Evolutionary conservation across 352 stramenopile genomes (phyloP), one percentile per base, ranked within the genome.

Genomic region (Pythium aquatile): DNA sequence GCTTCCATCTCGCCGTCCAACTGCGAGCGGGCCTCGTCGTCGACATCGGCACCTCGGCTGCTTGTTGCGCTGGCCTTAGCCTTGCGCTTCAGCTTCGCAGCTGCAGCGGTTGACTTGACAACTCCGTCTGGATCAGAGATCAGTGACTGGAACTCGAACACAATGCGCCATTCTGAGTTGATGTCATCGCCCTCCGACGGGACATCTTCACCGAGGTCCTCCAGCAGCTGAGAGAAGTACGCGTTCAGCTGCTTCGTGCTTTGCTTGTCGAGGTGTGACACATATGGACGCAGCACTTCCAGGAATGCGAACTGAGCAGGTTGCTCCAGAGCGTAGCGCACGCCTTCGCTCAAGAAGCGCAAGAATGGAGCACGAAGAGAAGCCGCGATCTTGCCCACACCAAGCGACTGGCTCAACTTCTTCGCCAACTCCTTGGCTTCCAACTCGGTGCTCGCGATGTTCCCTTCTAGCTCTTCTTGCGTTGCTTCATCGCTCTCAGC

Each of bases 271-370:
- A 96, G 49, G 60, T 87, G 85, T 4, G 70, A 80, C n/a, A 96
- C 20, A 30, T 91, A 96, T 9, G 76, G 74, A 30, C 82, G 79
- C 52, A 96, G 70, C 14, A 74, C 62, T 16, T 90, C 75, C 33
- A 96, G 68, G 49, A 96, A 96, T 4, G 62, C 66, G 53, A 93
- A 91, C 14, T 94, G 77, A 6, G 66, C 56, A 20, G 64, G 70
- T 30, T 71, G 56, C 53, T 93, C 80, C 24, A 96, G 47, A 20
- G 84, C 75, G 65, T 79, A 93, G 11, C 86, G 83, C 2, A 95
- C 72, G 29, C 87, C 87, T 78, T 96, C 87, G 49, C 82, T 81
- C 26, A 96, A 44, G 58, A 96, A 96, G 0, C 87, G 77, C 59
- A 93, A 79, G 68, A 94, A 96, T 24, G 86, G 83, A 6, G 76